Base-by-base conservation (phyloP, 2,329 filamentous ascomycete species). In the Aspergillus versicolor region DNA sequence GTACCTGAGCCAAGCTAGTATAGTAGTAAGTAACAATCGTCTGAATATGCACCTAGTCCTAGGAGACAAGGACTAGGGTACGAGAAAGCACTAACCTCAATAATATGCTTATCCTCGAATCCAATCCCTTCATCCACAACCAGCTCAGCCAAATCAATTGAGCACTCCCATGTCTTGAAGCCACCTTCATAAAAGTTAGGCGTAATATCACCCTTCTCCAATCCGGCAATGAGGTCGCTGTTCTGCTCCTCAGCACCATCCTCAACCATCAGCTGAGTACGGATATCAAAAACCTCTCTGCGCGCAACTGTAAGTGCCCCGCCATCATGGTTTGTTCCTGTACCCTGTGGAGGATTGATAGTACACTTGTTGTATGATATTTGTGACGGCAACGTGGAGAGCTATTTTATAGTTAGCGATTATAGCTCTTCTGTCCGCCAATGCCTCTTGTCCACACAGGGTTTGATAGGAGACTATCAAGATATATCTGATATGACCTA, bases 151-250 rank as follows among this genome's bases (percentile, higher is more conserved):
- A 88, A 76, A 63, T 88, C 84, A 42, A 86, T 62, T 11, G 83
- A 81, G 69, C 85, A 87, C 72, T 88, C 85, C 85, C 85, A 88
- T 17, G 84, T 88, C 67, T 88, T 88, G 74, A 87, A 87, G 5
- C 85, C 85, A 60, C 85, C 85, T 73, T 88, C 85, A 67, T 88
- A 88, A 65, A 88, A 75, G 59, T 83, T 82, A 24, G 82, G 81
- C 44, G 79, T 79, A 53, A 88, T 77, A 65, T 87, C 84, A 3
- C 82, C 81, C 53, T 81, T 75, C 51, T 81, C 78, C 4, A 86
- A 75, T 8, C 81, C 79, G 1, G 75, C 68, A 40, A 79, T 73
- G 21, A 81, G 68, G 37, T 71, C 68, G 38, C 79, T 76, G 54
- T 78, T 78, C 21, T 73, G 68, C 21, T 76, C 69, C 30, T 75